Conservation (phyloP, 1,284 basidiomycete genomes). For the Puccinia polysora region DNA sequence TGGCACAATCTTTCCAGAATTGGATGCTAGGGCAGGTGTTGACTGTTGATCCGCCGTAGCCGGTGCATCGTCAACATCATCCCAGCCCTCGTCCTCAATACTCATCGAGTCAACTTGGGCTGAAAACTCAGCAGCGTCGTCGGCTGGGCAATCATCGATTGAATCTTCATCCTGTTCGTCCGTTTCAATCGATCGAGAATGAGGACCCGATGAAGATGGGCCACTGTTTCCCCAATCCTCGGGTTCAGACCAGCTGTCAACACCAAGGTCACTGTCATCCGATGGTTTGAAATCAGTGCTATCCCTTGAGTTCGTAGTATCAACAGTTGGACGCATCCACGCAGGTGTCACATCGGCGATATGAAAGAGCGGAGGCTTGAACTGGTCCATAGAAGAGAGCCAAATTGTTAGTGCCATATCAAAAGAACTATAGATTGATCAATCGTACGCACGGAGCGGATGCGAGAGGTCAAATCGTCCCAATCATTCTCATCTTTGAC, state of each 20-base stretch:
- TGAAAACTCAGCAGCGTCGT: not conserved
- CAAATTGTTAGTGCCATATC: too few species aligned
- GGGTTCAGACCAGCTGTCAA: conserved; percentile 38
- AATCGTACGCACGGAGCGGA: conserved; percentile 43
- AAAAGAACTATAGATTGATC: too few species aligned
- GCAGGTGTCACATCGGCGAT: conserved; percentile 30
- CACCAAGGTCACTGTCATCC: conserved; percentile 36
- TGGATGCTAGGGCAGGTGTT: not conserved
- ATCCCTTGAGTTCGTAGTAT: conserved; percentile 4
- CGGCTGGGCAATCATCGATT: not conserved
- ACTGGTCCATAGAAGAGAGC: too few species aligned
- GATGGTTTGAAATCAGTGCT: conserved; percentile 32
- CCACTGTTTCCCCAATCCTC: conserved; percentile 32
- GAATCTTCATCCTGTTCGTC: not conserved
- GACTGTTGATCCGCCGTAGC: not conserved
- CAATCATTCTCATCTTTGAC: conserved; percentile 76
- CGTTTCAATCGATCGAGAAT: conserved; percentile 4
- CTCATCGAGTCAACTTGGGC: conserved; percentile 1
- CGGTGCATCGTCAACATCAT: conserved; percentile 10
- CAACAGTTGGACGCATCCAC: conserved; percentile 23
- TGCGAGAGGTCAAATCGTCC: conserved; percentile 68
- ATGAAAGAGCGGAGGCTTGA: conserved; percentile 36
- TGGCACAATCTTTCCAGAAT: not conserved
- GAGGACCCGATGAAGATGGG: not conserved
- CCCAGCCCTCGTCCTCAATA: conserved; percentile 25